phyloP scores from a whole-genome alignment of 495 filamentous ascomycete species.

The Xylaria castorea region DNA sequence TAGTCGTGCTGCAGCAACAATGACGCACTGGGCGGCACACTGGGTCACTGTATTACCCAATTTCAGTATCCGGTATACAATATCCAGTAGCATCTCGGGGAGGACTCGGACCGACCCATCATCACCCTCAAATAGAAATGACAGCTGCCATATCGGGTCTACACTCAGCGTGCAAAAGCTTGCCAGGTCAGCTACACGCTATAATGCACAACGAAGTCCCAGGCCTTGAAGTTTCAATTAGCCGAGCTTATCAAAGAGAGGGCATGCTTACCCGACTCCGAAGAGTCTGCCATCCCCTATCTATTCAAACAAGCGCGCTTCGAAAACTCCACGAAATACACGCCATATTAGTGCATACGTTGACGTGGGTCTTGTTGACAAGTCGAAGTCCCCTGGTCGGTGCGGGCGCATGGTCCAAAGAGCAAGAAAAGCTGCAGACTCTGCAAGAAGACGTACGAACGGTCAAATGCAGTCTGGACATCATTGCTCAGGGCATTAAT shows the following conservation, averaged over 20 bases:
- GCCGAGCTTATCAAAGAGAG: slow-evolving; percentile 26
- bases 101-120: slow-evolving; percentile 9
- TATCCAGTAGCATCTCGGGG: too few species aligned
- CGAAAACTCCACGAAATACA: slow-evolving; percentile 35
- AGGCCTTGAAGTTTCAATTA: slow-evolving; percentile 36
- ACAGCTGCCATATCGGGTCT: slow-evolving; percentile 30
- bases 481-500: slow-evolving; percentile 38
- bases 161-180: slow-evolving; percentile 25
- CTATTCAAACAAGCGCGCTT: slow-evolving; percentile 32
- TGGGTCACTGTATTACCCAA: neutral
- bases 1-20: neutral
- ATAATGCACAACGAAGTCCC: slow-evolving; percentile 38
- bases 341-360: slow-evolving; percentile 26
- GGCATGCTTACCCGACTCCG: slow-evolving; percentile 3
- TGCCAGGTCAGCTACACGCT: slow-evolving; percentile 35
- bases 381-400: slow-evolving; percentile 7
- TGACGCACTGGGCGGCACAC: neutral
- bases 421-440: slow-evolving; percentile 29
- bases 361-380: slow-evolving; percentile 15
- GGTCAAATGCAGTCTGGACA: slow-evolving; percentile 37
- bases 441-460: slow-evolving; percentile 36
- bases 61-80: too few species aligned
- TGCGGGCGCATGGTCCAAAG: slow-evolving; percentile 28
- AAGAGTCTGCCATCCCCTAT: slow-evolving; percentile 28
- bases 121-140: slow-evolving; percentile 27